These are phyloP conservation scores for Russula sp. DNA, from an alignment of 768 basidiomycete genomes.

Conservation along the genomic window DNA sequence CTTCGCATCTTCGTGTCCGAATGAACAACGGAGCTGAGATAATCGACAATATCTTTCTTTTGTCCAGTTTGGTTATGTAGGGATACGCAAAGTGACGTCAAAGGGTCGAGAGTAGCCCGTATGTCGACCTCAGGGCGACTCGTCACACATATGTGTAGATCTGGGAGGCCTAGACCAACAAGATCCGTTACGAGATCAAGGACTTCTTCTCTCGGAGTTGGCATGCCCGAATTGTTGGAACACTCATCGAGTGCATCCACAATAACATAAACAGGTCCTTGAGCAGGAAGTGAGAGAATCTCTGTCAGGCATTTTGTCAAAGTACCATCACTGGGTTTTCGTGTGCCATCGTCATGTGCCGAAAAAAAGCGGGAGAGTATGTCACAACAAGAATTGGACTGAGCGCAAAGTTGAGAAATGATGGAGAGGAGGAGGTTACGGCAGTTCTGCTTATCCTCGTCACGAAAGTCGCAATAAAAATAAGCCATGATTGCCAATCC, in stretches of 20 bases:
- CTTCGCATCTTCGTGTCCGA: slow-evolving; percentile 3
- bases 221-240: background rate
- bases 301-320: background rate
- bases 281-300: background rate
- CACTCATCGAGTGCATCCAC: background rate
- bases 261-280: background rate
- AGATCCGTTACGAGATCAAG: background rate
- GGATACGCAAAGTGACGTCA: background rate
- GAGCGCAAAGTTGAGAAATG: background rate
- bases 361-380: background rate
- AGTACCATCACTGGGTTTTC: background rate
- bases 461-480: background rate
- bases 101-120: background rate
- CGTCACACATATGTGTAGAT: background rate
- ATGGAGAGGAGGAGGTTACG: background rate
- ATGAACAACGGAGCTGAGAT: background rate
- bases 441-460: background rate
- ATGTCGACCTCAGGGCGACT: background rate
- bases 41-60: background rate
- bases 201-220: background rate
- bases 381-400: background rate
- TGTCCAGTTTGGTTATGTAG: slow-evolving; percentile 3
- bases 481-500: background rate
- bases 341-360: background rate
- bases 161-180: background rate